Evolutionary conservation across 2,329 filamentous ascomycete genomes (phyloP), one percentile per base, ranked within the genome.

Genomic region (Fusarium duplospermum): DNA sequence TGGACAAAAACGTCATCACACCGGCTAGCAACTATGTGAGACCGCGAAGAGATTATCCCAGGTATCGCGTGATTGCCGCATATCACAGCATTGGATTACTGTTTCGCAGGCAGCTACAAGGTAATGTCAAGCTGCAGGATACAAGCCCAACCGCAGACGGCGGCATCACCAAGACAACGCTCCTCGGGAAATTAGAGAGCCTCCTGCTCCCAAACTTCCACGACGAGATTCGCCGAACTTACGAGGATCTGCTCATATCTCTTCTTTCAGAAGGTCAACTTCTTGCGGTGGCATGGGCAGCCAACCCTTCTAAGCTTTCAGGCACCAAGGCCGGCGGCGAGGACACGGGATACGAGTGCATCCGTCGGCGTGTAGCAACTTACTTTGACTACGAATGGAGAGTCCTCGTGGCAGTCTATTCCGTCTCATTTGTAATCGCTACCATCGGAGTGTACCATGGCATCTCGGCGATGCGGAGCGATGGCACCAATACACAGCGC

Each of bases 261-360:
- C 35, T 77, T 1, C 60, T 77, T 1, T 76, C 73, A 0, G 72
- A 77, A 4, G 66, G 62, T 0, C 75, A 77, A n/a, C 64, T 77
- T 1, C 62, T 77, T 2, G 73, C 56, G 2, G 75, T 77, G 0
- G 72, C 75, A 2, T 77, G 75, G 75, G 75, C 75, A 24, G 50
- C 57, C 2, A 47, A 77, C 7, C 50, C 75, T 0, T 67, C 71
- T 3, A 67, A 66, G 33, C 20, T 67, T 7, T 72, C 75, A 1
- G 71, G 69, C 4, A 64, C 69, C 0, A 62, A 50, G 0, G 29
- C 59, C 0, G 69, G 67, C 1, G 59, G 63, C 0, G 62, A 66
- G 10, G 50, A 66, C 2, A 69, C 75, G 0, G 47, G 58, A 0
- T 77, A 71, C 18, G 36, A 59, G 1, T 77, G 75, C 11, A 27